Conservation (phyloP, 2,329 filamentous ascomycete species). For the Myriosclerotinia scirpicola region DNA sequence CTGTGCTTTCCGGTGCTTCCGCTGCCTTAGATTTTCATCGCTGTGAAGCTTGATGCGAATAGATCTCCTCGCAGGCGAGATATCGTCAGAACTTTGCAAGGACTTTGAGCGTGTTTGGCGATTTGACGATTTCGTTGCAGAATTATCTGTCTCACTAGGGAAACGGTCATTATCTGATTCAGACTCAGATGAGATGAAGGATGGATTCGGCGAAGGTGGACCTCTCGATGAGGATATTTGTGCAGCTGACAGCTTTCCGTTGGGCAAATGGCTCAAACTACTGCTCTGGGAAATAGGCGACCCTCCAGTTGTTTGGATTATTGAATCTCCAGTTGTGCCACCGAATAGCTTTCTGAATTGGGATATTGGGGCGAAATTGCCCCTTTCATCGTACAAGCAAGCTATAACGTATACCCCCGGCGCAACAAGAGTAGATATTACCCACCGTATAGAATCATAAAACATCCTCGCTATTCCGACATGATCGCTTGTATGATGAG, state of each 20-base stretch:
- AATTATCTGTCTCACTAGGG: conserved; percentile 31
- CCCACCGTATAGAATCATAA: conserved; percentile 72
- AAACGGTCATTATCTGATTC: conserved; percentile 57
- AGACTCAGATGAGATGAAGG: conserved; percentile 62
- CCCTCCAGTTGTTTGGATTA: conserved; percentile 40
- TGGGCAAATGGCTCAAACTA: conserved; percentile 25
- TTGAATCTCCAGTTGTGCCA: conserved; percentile 36
- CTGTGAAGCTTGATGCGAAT: conserved; percentile 89
- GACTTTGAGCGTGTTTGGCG: conserved; percentile 66
- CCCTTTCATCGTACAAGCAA: conserved; percentile 78
- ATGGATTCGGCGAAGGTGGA: conserved; percentile 44
- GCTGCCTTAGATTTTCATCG: conserved; percentile 71
- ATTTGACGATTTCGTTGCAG: conserved; percentile 26
- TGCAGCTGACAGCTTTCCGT: conserved; percentile 27
- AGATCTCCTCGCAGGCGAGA: conserved; percentile 68
- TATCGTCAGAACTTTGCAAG: conserved; percentile 59
- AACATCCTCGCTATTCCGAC: conserved; percentile 69
- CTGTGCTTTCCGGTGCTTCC: conserved; percentile 66
- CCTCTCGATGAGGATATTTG: conserved; percentile 29
- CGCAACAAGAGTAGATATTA: conserved; percentile 74
- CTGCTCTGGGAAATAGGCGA: conserved; percentile 28
- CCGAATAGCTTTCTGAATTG: conserved; percentile 67
- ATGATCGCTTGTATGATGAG: conserved; percentile 42
- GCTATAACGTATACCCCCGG: conserved; percentile 81
- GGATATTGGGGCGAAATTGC: conserved; percentile 73